Evolutionary conservation across 441 rosid species (phyloP).

Genomic region (Gossypium lobatum): DNA sequence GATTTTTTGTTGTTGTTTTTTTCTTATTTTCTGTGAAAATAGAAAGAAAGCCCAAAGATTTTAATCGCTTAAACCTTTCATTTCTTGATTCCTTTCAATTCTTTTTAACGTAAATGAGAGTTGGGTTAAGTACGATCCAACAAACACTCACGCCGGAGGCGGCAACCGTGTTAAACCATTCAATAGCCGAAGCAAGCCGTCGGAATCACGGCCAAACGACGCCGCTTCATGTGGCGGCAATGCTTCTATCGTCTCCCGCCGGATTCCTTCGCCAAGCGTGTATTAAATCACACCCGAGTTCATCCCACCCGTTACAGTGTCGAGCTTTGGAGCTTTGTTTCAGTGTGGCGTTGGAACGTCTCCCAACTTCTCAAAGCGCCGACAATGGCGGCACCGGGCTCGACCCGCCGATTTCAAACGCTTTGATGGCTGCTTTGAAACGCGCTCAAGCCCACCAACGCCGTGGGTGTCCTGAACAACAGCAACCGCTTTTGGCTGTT

Average conservation of each 20-base stretch:
- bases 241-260: slow-evolving; percentile 61
- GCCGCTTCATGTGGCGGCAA: slow-evolving; percentile 89
- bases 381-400: slow-evolving; percentile 23
- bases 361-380: slow-evolving; percentile 56
- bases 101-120: slow-evolving; percentile 54
- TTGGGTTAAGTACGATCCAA: slow-evolving; percentile 84
- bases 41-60: background rate
- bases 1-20: no score
- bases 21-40: background rate
- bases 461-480: slow-evolving; percentile 94
- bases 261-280: slow-evolving; percentile 92
- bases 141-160: slow-evolving; percentile 95
- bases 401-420: slow-evolving; percentile 91
- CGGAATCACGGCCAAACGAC: slow-evolving; percentile 91
- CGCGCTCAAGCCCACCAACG: slow-evolving; percentile 98
- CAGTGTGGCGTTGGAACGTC: slow-evolving; percentile 91
- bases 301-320: slow-evolving; percentile 94
- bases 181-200: slow-evolving; percentile 80
- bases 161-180: slow-evolving; percentile 75
- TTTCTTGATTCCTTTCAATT: slow-evolving; percentile 17
- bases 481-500: slow-evolving; percentile 86
- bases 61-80: slow-evolving; percentile 18
- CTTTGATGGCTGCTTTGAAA: slow-evolving; percentile 87
- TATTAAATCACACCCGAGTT: slow-evolving; percentile 88
- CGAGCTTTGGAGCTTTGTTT: slow-evolving; percentile 96